A percentile compares a stretch with the other conserved stretches of the same genome.
Conservation (phyloP, 257 asterid species). For the Mitragyna speciosa region DNA sequence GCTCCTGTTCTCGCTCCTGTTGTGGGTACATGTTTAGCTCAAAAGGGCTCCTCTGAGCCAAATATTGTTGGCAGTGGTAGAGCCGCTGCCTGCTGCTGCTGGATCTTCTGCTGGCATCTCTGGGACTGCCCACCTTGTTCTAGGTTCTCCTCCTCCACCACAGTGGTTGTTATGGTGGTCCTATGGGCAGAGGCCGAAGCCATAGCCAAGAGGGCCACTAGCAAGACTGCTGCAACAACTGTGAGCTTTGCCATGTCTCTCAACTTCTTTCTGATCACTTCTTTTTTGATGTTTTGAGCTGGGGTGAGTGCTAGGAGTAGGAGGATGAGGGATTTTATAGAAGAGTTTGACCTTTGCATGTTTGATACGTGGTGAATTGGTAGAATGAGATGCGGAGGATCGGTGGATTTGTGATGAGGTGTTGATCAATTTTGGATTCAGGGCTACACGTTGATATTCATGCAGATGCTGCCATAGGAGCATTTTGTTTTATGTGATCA, state of each 20-base stretch:
- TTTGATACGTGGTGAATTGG: slow-evolving; percentile 10
- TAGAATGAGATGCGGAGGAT: slow-evolving; percentile 16
- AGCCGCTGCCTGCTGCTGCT: slow-evolving; percentile 7
- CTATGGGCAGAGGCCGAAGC: slow-evolving; percentile 18
- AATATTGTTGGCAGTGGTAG: slow-evolving; percentile 20
- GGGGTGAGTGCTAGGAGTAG: neutral
- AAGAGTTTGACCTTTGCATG: slow-evolving; percentile 20
- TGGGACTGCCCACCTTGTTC: slow-evolving; percentile 3
- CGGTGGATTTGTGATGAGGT: neutral
- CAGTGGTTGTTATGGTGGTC: slow-evolving; percentile 29
- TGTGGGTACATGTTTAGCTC: neutral
- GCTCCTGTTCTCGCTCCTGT: slow-evolving; percentile 13
- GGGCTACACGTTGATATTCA: slow-evolving; percentile 13
- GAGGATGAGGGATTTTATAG: slow-evolving; percentile 3
- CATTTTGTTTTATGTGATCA: neutral
- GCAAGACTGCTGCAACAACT: slow-evolving; percentile 5
- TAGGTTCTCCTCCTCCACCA: slow-evolving; percentile 7
- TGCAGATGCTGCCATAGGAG: slow-evolving; percentile 24
- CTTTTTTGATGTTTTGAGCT: neutral
- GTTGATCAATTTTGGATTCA: neutral
- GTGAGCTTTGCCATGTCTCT: slow-evolving; percentile 26
- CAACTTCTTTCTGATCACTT: too few species aligned
- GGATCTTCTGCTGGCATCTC: slow-evolving; percentile 12
- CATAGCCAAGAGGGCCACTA: slow-evolving; percentile 23
- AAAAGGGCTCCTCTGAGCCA: neutral